Base-by-base conservation (phyloP, 495 filamentous ascomycete genomes). In the Umbilicaria muhlenbergii region DNA sequence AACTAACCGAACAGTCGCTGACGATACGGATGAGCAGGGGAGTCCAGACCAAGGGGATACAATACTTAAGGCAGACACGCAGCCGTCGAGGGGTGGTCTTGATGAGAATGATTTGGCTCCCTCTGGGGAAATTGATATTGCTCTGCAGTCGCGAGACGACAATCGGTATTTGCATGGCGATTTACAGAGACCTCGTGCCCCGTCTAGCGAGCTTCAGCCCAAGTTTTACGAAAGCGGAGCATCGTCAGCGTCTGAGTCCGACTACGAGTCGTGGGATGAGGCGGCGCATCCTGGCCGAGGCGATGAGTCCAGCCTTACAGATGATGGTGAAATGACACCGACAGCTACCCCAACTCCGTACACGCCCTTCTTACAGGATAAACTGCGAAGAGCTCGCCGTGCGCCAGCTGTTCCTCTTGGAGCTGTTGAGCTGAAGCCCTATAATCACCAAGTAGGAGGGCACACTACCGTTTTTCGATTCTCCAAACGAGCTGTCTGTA, bases 391-490 rank as follows among this genome's bases (percentile, higher is more conserved):
- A 63, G 19, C 31, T 28, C 46, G n/a, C 38, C 34, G 32, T 35
- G 46, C 48, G 17, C 47, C 51, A n/a, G 45, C 56, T 11, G 77
- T 70, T 44, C 87, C 88, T 13, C 61, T 92, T 17, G 85, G 89
- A 14, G 89, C 89, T 11, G 92, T 98, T 50, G 89, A 95, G 58
- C 67, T 98, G 48, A 94, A 95, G 49, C 91, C 91, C 5, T 98
- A 94, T 59, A 83, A 84, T 36, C 91, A 98, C 60, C 91, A 98
- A 58, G 91, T 98, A 43, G 91, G 91, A 15, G 91, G 91, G 1
- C 91, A 98, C 62, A 93, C 84, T 1, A 95, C 87, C 0, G 75
- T 98, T 17, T 98, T 94, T 67, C 81, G 91, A 21, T 96, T 98
- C 52, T 96, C 91, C 16, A 75, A 82, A 37, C 77, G 86, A 48